phyloP scores from a whole-genome alignment of 768 basidiomycete genomes.

The Rubroboletus pulcherrimus region DNA sequence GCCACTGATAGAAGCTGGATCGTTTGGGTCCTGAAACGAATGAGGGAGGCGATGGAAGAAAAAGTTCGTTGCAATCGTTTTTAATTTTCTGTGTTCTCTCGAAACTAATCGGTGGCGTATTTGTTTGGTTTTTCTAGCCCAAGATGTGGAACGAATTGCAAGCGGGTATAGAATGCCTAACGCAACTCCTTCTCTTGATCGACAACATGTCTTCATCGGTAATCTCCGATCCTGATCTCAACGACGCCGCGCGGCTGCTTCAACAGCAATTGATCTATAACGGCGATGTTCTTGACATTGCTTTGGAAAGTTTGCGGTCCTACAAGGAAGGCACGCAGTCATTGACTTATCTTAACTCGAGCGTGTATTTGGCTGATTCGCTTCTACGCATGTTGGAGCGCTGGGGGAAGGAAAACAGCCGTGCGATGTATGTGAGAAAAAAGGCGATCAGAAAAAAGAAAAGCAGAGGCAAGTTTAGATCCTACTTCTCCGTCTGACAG shows the following conservation, averaged over 20 bases:
- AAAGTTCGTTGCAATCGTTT: slow-evolving; percentile 52
- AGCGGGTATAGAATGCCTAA: slow-evolving; percentile 90
- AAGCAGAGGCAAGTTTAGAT: slow-evolving; percentile 41
- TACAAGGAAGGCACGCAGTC: slow-evolving; percentile 82
- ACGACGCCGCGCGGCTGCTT: slow-evolving; percentile 75
- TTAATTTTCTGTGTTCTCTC: not conserved
- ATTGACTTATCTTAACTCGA: slow-evolving; percentile 80
- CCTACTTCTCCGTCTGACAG: slow-evolving; percentile 19
- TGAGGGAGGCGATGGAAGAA: slow-evolving; percentile 87
- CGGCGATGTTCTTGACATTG: slow-evolving; percentile 88
- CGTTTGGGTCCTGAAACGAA: slow-evolving; percentile 83
- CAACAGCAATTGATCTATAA: slow-evolving; percentile 94
- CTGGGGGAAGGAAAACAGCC: slow-evolving; percentile 70
- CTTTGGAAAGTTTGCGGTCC: slow-evolving; percentile 67
- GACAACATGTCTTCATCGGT: slow-evolving; percentile 69
- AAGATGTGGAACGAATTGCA: slow-evolving; percentile 93
- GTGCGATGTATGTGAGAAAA: slow-evolving; percentile 69
- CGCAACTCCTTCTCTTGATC: slow-evolving; percentile 85
- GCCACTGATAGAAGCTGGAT: slow-evolving; percentile 87
- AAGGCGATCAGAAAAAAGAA: slow-evolving; percentile 52
- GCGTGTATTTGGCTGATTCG: slow-evolving; percentile 78
- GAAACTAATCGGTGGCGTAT: slow-evolving; percentile 10
- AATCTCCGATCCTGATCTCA: slow-evolving; percentile 40
- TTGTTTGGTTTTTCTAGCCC: slow-evolving; percentile 49
- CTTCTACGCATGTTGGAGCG: slow-evolving; percentile 88